phyloP scores from a whole-genome alignment of 2,329 filamentous ascomycete species.

The Ramularia collo-cygni region DNA sequence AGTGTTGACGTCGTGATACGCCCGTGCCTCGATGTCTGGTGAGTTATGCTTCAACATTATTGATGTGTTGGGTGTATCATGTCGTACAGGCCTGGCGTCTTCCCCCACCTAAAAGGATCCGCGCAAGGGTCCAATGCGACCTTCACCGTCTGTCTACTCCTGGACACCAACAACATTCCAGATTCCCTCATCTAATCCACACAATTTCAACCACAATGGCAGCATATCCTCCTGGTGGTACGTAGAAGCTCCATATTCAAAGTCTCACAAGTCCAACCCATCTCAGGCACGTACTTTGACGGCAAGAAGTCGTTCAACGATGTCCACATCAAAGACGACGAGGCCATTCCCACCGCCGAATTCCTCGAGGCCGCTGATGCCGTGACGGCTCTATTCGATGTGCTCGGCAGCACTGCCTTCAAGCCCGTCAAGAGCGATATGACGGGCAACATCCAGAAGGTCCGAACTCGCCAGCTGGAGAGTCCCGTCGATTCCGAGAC shows the following conservation, averaged over 20 bases:
- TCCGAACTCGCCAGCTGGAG: slow-evolving; percentile 73
- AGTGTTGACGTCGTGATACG: too few species aligned
- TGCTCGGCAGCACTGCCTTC: slow-evolving; percentile 67
- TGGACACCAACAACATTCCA: background rate
- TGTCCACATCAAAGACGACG: slow-evolving; percentile 70
- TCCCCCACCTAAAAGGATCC: too few species aligned
- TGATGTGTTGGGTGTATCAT: too few species aligned
- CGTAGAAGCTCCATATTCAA: slow-evolving; percentile 5
- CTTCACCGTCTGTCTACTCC: background rate
- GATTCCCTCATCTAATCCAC: slow-evolving; percentile 1
- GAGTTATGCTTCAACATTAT: too few species aligned
- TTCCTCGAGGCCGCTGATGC: slow-evolving; percentile 90
- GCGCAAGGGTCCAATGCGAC: too few species aligned
- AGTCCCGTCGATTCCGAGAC: slow-evolving; percentile 73
- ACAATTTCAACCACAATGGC: slow-evolving; percentile 9
- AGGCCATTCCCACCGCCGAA: slow-evolving; percentile 72
- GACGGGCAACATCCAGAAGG: slow-evolving; percentile 90
- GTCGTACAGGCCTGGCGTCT: too few species aligned
- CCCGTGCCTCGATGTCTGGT: too few species aligned
- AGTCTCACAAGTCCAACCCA: slow-evolving; percentile 33
- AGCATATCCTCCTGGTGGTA: slow-evolving; percentile 7
- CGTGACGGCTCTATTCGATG: slow-evolving; percentile 73
- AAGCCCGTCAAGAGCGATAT: slow-evolving; percentile 87
- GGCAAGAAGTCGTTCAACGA: slow-evolving; percentile 77
- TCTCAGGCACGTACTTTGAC: slow-evolving; percentile 75